These are phyloP conservation scores for Diaporthe eres DNA, from an alignment of 2,329 filamentous ascomycete species.

Conservation along the genomic window DNA sequence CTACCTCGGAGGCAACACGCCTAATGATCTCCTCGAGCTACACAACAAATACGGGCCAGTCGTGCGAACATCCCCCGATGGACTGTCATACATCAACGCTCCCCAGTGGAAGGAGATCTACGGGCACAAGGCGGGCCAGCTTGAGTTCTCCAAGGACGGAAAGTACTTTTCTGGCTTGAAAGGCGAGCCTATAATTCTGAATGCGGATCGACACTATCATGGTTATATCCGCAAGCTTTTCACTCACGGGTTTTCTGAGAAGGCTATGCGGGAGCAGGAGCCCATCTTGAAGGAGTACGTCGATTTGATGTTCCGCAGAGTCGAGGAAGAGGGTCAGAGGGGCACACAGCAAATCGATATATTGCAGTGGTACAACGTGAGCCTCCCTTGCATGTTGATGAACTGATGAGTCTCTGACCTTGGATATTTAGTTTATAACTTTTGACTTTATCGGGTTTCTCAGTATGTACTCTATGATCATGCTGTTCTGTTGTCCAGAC, in stretches of 20 bases:
- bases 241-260: not conserved
- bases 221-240: slow-evolving; percentile 9
- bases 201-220: slow-evolving; percentile 1
- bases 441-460: slow-evolving; percentile 10
- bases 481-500: not conserved
- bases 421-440: not conserved
- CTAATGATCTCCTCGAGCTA: slow-evolving; percentile 38
- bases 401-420: not conserved
- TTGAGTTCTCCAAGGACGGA: slow-evolving; percentile 35
- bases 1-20: slow-evolving; percentile 42
- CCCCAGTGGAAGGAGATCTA: slow-evolving; percentile 36
- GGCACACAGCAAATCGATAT: not conserved
- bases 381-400: not conserved
- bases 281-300: not conserved
- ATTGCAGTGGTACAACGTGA: not conserved
- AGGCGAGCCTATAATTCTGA: not conserved
- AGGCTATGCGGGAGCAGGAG: not conserved
- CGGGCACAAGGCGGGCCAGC: slow-evolving; percentile 34
- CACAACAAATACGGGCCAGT: slow-evolving; percentile 34
- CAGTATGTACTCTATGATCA: not conserved
- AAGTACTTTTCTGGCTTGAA: not conserved
- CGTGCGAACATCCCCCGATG: slow-evolving; percentile 2
- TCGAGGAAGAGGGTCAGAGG: not conserved
- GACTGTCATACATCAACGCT: slow-evolving; percentile 28
- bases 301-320: not conserved